Conservation (phyloP, 768 basidiomycete genomes). For the Lyophyllum semitale region DNA sequence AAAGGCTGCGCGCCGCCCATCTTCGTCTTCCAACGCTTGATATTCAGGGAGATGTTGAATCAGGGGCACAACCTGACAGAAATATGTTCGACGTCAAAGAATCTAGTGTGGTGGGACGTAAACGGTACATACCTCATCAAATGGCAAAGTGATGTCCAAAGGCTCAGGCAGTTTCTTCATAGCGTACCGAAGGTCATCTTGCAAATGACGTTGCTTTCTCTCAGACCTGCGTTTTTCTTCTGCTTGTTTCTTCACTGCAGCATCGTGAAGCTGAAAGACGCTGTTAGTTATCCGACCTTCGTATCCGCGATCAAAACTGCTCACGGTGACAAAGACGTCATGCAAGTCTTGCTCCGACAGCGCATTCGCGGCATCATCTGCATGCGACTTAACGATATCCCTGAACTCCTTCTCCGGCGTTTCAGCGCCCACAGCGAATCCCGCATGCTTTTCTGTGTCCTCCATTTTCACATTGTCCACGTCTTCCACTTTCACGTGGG, state of each 20-base stretch:
- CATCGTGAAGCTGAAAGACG: constrained; percentile 62
- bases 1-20: constrained; percentile 78
- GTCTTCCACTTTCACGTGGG: constrained; percentile 26
- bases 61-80: constrained; percentile 61
- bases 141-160: constrained; percentile 72
- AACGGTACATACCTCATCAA: constrained; percentile 68
- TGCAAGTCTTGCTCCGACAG: constrained; percentile 55
- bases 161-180: constrained; percentile 86
- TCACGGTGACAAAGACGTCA: constrained; percentile 64
- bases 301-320: constrained; percentile 21
- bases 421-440: constrained; percentile 49
- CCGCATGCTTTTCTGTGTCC: constrained; percentile 23
- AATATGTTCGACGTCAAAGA: background rate
- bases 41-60: constrained; percentile 87
- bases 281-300: constrained; percentile 1
- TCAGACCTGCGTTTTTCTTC: constrained; percentile 89
- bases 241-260: constrained; percentile 71
- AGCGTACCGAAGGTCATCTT: constrained; percentile 96
- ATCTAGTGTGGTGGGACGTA: background rate
- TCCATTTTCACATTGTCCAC: constrained; percentile 27
- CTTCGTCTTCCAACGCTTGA: constrained; percentile 87
- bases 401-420: constrained; percentile 69
- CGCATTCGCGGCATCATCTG: constrained; percentile 49
- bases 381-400: constrained; percentile 55
- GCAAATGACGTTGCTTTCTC: constrained; percentile 80